Base-by-base conservation (phyloP, 495 filamentous ascomycete genomes). In the Podospora pseudocomata region DNA sequence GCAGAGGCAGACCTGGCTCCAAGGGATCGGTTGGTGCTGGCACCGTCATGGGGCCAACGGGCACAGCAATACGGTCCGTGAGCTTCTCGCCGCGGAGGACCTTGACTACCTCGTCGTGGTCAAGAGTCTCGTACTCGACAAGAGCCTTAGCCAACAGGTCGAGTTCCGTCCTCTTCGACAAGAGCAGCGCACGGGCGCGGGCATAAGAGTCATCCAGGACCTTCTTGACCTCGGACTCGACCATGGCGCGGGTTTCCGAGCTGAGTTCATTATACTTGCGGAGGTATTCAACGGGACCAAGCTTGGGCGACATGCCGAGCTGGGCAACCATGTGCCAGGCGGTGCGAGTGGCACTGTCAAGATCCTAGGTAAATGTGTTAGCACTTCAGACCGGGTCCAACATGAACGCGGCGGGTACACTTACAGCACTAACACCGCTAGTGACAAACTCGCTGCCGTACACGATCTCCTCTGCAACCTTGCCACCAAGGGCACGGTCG, bases 91-190 rank as follows among this genome's bases (percentile, higher is more conserved):
- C 95, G 65, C 84, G 84, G 28, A 97, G 84, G 2, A 97, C 90
- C 80, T 90, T 92, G 77, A 90, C 90, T 72, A 97, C 94, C 74
- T 99, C 96, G 27, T 91, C 89, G 75, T 89, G 90, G 70, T 88
- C 90, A 26, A 97, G 80, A 2, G 92, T 96, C 80, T 98, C 96
- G 78, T 97, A 97, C 81, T 98, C 90, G 28, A 99, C 87, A 15
- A 99, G 80, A 3, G 93, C 95, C 73, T 93, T 88, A 32, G 94
- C 94, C 5, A 99, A 80, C 20, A 90, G 78, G 69, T 98, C 94
- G 11, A 99, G 84, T 74, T 97, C 94, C 64, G 91, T 87, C 23
- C 92, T 84, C 73, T 89, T 91, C 49, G 84, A 81, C 0, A 82
- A 83, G 39, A 99, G 82, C 23, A 97, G 85, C 49, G 85, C 85